Evolutionary conservation across 2,329 filamentous ascomycete genomes (phyloP), one percentile per base, ranked within the genome.

Genomic region (Cladophialophora psammophila): DNA sequence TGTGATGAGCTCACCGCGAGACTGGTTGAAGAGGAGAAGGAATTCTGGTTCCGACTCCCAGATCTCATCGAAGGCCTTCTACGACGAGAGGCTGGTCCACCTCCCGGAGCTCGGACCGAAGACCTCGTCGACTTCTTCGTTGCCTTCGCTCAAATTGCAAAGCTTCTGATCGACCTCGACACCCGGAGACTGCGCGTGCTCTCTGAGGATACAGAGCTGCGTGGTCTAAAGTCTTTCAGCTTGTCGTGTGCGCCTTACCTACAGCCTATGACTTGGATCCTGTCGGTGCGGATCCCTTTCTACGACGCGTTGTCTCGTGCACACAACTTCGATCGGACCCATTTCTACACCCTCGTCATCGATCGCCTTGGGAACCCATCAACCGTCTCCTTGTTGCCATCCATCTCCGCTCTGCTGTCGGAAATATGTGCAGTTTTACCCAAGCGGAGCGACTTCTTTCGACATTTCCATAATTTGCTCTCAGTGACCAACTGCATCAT

Each of bases 1-100:
- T 68, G 81, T 26, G 72, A 79, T 42, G 74, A 73, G 20, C 67
- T 82, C 4, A 75, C 77, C 0, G 71, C 75, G 20, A 76, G 79
- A 52, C 71, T 78, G 5, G 74, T 79, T 42, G 64, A 74, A 8
- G 77, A 81, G 10, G 78, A 83, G 40, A 74, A 74, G 31, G 79
- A 81, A 5, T 81, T 84, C 66, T 84, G 82, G 81, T 77, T 80
- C 36, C 75, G 78, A 13, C 58, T 84, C 8, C 81, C 82, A 10
- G 68, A 66, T 2, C 50, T 83, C 18, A 64, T 81, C 26, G 80
- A 82, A 64, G 69, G 67, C 52, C 67, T 84, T 34, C 69, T 83
- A 57, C 77, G 78, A 63, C 76, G 82, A 74, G 67, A 71, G 31
- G 42, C 54, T 13, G 63, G 66, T n/a, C 66, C 69, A 42, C 67